Base-by-base conservation (phyloP, 75 land plant genomes). In the Pinus tabuliformis region DNA sequence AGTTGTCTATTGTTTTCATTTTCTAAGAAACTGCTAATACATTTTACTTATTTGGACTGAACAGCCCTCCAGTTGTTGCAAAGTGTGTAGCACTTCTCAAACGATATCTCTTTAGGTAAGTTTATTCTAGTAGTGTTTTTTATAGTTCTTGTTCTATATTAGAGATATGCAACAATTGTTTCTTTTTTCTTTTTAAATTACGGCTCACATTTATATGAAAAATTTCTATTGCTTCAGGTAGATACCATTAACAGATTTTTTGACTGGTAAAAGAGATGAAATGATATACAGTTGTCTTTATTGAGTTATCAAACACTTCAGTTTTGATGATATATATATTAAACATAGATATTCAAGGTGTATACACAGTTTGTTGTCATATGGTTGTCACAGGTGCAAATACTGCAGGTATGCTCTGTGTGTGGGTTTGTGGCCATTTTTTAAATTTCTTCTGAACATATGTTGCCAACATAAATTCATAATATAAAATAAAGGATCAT, bases 21-120 rank as follows among this genome's bases (percentile, higher is more conserved):
- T 11, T 42, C 45, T 68, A 20, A 16, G 49, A 39, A 39, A 45
- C 37, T 18, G 4, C 17, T 68, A 39, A 68, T 68, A 39, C 52
- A 37, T 52, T 59, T 72, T 52, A 11, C 26, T 42, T 54, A 72
- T 52, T 72, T 56, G 58, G 28, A 54, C 24, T 72, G 58, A 13
- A 22, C 93, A 97, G 99, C 75, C 99, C 99, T 30, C 98, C 98
- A 52, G 99, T 97, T 58, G 93, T 97, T 82, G 90, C 89, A 70
- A 88, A 91, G 62, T 97, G 96, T 84, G 92, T 95, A 62, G 86
- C 88, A 66, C 87, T 97, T 66, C 81, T 97, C 70, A 97, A 95
- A 72, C 89, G 91, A 8, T 93, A 97, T 80, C 94, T 97, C 63
- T 83, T 93, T 58, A 77, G 95, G 99, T 97, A 79, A 68, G 84